phyloP scores from a whole-genome alignment of 2,329 filamentous ascomycete species.

The Phialophora macrospora region DNA sequence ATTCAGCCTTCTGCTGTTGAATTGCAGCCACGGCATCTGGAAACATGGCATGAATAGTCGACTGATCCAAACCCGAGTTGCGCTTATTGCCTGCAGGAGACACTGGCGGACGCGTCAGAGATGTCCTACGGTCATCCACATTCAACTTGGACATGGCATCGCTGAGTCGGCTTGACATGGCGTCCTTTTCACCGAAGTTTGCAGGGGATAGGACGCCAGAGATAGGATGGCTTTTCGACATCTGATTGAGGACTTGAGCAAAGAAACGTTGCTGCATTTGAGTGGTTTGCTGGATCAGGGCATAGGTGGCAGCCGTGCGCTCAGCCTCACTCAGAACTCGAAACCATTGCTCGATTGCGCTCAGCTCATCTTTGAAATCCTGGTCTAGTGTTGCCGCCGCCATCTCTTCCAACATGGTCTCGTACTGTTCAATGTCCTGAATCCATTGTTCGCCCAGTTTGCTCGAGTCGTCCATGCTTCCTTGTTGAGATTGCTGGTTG shows the following conservation, averaged over 20 bases:
- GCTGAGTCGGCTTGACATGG: conserved; percentile 93
- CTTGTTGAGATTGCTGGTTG: conserved; percentile 73
- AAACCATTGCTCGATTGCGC: conserved; percentile 99
- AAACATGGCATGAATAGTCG: conserved; percentile 98
- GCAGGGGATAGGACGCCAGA: conserved; percentile 91
- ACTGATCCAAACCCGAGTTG: conserved; percentile 90
- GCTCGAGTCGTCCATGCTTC: conserved; percentile 79
- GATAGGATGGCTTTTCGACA: conserved; percentile 98
- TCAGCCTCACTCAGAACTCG: conserved; percentile 95
- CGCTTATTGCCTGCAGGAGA: conserved; percentile 77
- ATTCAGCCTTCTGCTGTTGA: conserved; percentile 96
- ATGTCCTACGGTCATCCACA: conserved; percentile 84
- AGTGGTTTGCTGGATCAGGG: conserved; percentile 94
- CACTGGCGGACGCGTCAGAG: conserved; percentile 77
- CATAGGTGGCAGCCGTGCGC: conserved; percentile 91
- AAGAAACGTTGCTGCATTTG: conserved; percentile 99
- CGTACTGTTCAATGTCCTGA: conserved; percentile 97
- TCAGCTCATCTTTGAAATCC: conserved; percentile 99
- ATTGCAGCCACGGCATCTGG: conserved; percentile 97
- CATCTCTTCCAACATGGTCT: conserved; percentile 99
- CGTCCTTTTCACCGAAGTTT: conserved; percentile 93
- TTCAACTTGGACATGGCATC: conserved; percentile 97
- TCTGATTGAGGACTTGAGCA: conserved; percentile 97
- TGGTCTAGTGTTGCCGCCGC: conserved; percentile 97
- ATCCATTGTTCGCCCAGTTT: conserved; percentile 98